phyloP scores from a whole-genome alignment of 2,329 filamentous ascomycete species.

The Verticillium albo-atrum region DNA sequence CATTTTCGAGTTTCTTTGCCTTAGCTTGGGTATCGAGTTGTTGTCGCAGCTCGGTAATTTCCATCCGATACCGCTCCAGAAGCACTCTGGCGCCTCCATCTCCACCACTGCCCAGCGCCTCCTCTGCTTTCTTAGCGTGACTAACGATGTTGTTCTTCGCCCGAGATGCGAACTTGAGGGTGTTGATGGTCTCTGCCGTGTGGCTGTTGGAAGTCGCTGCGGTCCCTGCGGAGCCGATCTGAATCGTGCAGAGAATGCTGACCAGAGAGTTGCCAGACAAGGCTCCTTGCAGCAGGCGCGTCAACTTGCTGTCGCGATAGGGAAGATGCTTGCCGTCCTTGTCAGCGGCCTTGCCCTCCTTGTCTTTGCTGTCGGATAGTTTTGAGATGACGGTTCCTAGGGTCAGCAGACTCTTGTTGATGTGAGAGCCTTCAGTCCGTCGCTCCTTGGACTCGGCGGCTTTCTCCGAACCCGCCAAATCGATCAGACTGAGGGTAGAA shows the following conservation, averaged over 20 bases:
- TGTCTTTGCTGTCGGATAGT: slow-evolving; percentile 85
- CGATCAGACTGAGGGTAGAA: slow-evolving; percentile 90
- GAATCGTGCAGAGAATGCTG: slow-evolving; percentile 95
- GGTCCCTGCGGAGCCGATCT: slow-evolving; percentile 74
- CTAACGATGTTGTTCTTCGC: slow-evolving; percentile 98
- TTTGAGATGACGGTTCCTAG: slow-evolving; percentile 92
- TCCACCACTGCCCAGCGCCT: slow-evolving; percentile 74
- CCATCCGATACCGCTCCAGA: slow-evolving; percentile 87
- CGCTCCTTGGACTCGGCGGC: slow-evolving; percentile 94
- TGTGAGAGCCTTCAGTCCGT: slow-evolving; percentile 90
- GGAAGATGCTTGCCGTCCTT: slow-evolving; percentile 90
- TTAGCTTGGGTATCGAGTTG: slow-evolving; percentile 84
- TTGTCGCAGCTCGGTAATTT: slow-evolving; percentile 75
- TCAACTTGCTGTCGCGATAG: slow-evolving; percentile 96
- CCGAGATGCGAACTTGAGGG: slow-evolving; percentile 90
- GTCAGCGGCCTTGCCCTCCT: slow-evolving; percentile 65
- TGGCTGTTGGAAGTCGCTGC: slow-evolving; percentile 68
- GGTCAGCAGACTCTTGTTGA: slow-evolving; percentile 96
- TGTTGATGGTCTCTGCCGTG: slow-evolving; percentile 87
- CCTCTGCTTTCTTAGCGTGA: slow-evolving; percentile 91
- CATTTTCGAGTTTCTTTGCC: slow-evolving; percentile 55
- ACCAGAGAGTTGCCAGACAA: slow-evolving; percentile 91
- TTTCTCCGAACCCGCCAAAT: slow-evolving; percentile 93
- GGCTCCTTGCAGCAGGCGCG: slow-evolving; percentile 84
- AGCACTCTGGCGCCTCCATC: slow-evolving; percentile 84